These are phyloP conservation scores for Capsicum baccatum DNA, from an alignment of 257 asterid species.

Conservation along the genomic window DNA sequence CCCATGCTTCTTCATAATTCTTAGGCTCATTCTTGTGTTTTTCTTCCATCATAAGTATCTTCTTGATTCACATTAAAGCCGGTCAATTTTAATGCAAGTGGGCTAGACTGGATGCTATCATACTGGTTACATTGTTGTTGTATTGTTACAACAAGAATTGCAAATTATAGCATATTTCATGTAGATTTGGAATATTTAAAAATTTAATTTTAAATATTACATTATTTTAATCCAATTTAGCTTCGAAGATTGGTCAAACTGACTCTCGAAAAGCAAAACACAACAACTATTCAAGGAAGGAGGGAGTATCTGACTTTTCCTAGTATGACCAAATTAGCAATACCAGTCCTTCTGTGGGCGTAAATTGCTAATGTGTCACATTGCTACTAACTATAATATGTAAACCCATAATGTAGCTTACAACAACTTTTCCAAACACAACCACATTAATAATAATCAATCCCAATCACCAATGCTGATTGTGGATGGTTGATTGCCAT, in stretches of 20 bases:
- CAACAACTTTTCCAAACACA: background rate
- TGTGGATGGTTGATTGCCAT: background rate
- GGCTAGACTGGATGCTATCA: too few species aligned
- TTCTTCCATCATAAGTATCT: too few species aligned
- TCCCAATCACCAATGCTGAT: background rate
- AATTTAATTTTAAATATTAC: background rate
- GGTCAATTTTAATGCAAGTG: too few species aligned
- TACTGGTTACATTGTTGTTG: too few species aligned
- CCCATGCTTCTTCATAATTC: too few species aligned
- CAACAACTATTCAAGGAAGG: background rate
- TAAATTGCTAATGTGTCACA: background rate
- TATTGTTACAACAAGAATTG: background rate
- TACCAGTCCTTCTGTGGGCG: background rate
- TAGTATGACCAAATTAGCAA: background rate
- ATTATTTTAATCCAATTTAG: constrained; percentile 9
- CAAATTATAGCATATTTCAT: background rate
- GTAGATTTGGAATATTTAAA: background rate
- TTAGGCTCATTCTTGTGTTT: too few species aligned
- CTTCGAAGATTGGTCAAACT: background rate
- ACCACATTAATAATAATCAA: constrained; percentile 3
- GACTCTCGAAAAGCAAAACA: background rate
- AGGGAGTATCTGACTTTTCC: background rate
- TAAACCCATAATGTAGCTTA: background rate
- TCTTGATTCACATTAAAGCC: too few species aligned
- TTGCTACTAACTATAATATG: background rate